Base-by-base conservation (phyloP, 2,329 filamentous ascomycete genomes). In the Graphium sp. region DNA sequence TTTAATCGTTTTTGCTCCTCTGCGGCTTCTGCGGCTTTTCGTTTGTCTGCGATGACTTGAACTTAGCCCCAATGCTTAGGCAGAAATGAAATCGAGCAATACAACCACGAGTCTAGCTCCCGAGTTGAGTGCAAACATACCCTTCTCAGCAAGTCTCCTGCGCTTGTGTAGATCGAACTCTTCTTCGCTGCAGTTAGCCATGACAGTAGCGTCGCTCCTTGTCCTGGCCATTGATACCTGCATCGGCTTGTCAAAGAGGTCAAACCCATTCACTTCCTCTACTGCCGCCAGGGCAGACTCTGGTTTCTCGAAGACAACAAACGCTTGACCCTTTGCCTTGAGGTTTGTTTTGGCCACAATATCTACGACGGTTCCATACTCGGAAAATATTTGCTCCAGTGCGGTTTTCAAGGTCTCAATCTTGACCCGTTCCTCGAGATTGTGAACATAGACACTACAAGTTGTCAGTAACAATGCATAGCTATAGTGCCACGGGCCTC, bases 261-360 rank as follows among this genome's bases (percentile, higher is more conserved):
- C 80, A 50, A 98, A 98, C 7, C 83, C 87, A 43, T 94, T 79
- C 36, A 91, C 64, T 41, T 92, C 82, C 29, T 92, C 81, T 36
- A 94, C 78, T 12, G 89, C 87, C 37, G 72, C 66, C 29, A 67
- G 60, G 4, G 85, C 85, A n/a, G 74, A 70, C 31, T 84, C 78
- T n/a, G 76, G 59, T 35, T 62, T 67, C 41, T 91, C 83, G 48
- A 84, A 95, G 25, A 95, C 84, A 28, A 98, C 58, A 47, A 98
- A 98, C 1, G 89, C 89, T 55, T 98, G 89, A 9, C 89, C 89
- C 49, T 91, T 94, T 24, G 83, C 81, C 49, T 81, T 85, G 18
- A 95, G 54, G 50, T 91, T 94, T 37, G 71, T 82, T 59, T 92
- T 92, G 24, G 81, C 81, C 34, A 92, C 68, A 29, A 93, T 70